phyloP scores from a whole-genome alignment of 371 early-diverging fungal genomes.

The Mortierella sp. region DNA sequence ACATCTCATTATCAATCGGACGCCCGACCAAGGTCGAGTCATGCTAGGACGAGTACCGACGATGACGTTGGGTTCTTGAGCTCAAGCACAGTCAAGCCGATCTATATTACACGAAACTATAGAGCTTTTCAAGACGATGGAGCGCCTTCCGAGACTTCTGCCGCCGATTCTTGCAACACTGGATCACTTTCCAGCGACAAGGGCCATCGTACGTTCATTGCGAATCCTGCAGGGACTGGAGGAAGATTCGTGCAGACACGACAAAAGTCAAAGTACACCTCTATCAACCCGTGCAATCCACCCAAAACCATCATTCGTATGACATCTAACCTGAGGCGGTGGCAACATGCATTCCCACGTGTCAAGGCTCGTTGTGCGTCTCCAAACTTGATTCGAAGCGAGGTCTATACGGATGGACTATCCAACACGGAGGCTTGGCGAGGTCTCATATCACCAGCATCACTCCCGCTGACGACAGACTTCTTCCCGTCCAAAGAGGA shows the following conservation, averaged over 20 bases:
- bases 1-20: conserved; percentile 25
- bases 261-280: conserved; percentile 47
- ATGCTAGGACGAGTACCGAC: conserved; percentile 57
- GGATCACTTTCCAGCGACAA: conserved; percentile 48
- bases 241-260: conserved; percentile 43
- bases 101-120: conserved; percentile 58
- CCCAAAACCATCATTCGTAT: conserved; percentile 67
- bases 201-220: conserved; percentile 27
- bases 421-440: conserved; percentile 53
- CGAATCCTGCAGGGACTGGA: conserved; percentile 32
- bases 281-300: conserved; percentile 82
- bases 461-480: conserved; percentile 93
- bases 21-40: conserved; percentile 32
- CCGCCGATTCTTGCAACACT: conserved; percentile 43
- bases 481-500: conserved; percentile 85
- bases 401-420: conserved; percentile 57
- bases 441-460: conserved; percentile 88
- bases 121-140: conserved; percentile 31
- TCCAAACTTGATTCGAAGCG: conserved; percentile 56
- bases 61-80: conserved; percentile 66
- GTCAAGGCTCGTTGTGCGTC: conserved; percentile 28
- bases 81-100: conserved; percentile 72
- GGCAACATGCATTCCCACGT: conserved; percentile 85
- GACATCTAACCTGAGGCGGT: conserved; percentile 77
- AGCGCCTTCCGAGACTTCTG: conserved; percentile 37